phyloP scores from a whole-genome alignment of 2,329 filamentous ascomycete species.

The Arthrinium puccinioides region DNA sequence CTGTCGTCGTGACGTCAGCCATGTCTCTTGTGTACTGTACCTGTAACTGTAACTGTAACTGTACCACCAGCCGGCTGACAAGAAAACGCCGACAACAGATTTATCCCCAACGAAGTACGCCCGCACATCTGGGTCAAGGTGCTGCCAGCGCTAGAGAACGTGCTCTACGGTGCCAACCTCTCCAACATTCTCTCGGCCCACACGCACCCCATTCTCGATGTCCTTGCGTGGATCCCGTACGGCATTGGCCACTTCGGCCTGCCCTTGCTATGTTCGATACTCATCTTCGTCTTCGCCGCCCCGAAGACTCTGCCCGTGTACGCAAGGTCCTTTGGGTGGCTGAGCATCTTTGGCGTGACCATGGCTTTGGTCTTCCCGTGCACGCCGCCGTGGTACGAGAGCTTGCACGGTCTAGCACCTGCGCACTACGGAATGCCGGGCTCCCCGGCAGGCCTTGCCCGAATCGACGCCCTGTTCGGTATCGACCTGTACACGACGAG shows the following conservation, averaged over 20 bases:
- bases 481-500: constrained; percentile 88
- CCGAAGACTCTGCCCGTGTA: constrained; percentile 81
- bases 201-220: constrained; percentile 73
- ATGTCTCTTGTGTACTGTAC: neutral
- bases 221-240: constrained; percentile 90
- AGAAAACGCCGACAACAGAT: constrained; percentile 43
- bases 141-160: constrained; percentile 88
- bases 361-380: constrained; percentile 90
- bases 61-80: neutral
- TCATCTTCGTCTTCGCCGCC: constrained; percentile 84
- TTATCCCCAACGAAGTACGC: constrained; percentile 81
- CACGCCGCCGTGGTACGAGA: constrained; percentile 96
- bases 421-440: constrained; percentile 89
- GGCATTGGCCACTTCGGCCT: constrained; percentile 85
- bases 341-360: constrained; percentile 80
- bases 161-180: constrained; percentile 90
- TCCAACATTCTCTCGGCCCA: constrained; percentile 93
- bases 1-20: constrained; percentile 1
- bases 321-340: constrained; percentile 82
- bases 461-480: constrained; percentile 84
- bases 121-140: constrained; percentile 95
- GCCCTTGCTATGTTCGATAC: constrained; percentile 67
- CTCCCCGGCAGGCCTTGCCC: constrained; percentile 80
- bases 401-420: constrained; percentile 80
- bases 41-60: neutral